phyloP scores from a whole-genome alignment of 768 basidiomycete genomes.

The Termitomyces sp. region DNA sequence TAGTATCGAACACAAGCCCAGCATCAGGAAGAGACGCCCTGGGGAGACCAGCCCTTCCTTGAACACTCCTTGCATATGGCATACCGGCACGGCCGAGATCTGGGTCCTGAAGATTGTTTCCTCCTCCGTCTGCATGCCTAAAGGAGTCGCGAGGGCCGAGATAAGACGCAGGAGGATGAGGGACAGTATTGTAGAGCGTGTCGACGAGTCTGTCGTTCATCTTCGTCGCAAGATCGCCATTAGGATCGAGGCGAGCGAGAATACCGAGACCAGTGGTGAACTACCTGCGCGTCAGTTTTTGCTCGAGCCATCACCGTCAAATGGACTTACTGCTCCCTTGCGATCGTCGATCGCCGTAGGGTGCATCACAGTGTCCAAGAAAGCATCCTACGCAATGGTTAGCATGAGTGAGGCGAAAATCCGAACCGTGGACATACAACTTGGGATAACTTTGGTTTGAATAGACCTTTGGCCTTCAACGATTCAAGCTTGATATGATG shows the following conservation, averaged over 20 bases:
- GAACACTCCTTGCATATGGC: slow-evolving; percentile 55
- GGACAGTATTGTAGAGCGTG: slow-evolving; percentile 57
- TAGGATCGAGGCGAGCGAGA: slow-evolving; percentile 25
- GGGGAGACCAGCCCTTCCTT: slow-evolving; percentile 39
- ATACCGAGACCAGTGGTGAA: slow-evolving; percentile 28
- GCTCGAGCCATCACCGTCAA: neutral
- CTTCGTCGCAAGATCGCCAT: slow-evolving; percentile 18
- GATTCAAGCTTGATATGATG: neutral
- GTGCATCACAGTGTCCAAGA: slow-evolving; percentile 26
- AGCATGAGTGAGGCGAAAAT: neutral
- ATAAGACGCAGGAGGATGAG: slow-evolving; percentile 44
- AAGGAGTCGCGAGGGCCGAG: slow-evolving; percentile 35
- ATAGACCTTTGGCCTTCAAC: slow-evolving; percentile 23
- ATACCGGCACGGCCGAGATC: slow-evolving; percentile 49
- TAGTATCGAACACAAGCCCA: slow-evolving; percentile 59
- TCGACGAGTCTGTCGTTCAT: slow-evolving; percentile 30
- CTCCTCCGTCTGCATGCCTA: slow-evolving; percentile 48
- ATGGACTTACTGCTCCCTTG: slow-evolving; percentile 26
- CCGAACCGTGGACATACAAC: slow-evolving; percentile 20
- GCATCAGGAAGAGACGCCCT: slow-evolving; percentile 51
- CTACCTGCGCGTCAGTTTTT: slow-evolving; percentile 11
- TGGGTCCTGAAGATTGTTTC: slow-evolving; percentile 45
- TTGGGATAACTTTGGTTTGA: slow-evolving; percentile 22
- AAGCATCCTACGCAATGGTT: slow-evolving; percentile 24
- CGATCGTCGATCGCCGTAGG: slow-evolving; percentile 45